Base-by-base conservation (phyloP, 257 asterid genomes). In the Thymus quinquecostatus region DNA sequence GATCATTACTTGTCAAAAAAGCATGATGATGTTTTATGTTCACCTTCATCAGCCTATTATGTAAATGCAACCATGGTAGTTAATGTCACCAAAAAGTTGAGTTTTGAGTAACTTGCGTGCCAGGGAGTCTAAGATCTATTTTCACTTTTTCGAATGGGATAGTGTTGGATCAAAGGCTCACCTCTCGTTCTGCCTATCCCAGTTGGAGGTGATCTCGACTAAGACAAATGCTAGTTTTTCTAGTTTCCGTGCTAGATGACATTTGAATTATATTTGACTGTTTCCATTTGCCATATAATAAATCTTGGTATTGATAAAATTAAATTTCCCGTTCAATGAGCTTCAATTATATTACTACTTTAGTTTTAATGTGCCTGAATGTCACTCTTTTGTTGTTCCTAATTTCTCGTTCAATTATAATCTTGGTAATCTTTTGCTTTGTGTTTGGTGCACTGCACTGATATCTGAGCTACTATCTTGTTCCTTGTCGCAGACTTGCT, bases 401-500 rank as follows among this genome's bases (percentile, higher is more conserved):
- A 38, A 44, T 65, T 21, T 59, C 12, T 13, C 14, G 40, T 65
- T 33, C 21, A 21, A 21, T 21, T 21, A 21, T 21, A 21, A 21
- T 21, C 21, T 21, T 21, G 21, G 21, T 21, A 21, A 21, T 21
- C 21, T 4, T 38, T 44, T 57, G 4, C 60, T 55, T 51, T 47
- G 36, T 6, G 38, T 9, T 60, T 1, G 54, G 32, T 51, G 32
- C 21, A 21, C 2, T 44, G 54, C 34, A 5, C 44, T 54, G 57
- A 29, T 51, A 32, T 56, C 4, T 68, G 69, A 54, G 8, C 28
- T 59, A 47, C 64, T 33, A 4, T 13, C 21, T 13, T 67, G 41
- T 55, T 68, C 13, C 58, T 1, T 27, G 66, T 49, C 82, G 84
- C 93, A 92, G 98, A 70, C 92, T 54, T 92, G 98, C 87, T 82